Evolutionary conservation across 2,329 filamentous ascomycete species (phyloP).

Genomic region (Tolypocladium cylindrosporum): DNA sequence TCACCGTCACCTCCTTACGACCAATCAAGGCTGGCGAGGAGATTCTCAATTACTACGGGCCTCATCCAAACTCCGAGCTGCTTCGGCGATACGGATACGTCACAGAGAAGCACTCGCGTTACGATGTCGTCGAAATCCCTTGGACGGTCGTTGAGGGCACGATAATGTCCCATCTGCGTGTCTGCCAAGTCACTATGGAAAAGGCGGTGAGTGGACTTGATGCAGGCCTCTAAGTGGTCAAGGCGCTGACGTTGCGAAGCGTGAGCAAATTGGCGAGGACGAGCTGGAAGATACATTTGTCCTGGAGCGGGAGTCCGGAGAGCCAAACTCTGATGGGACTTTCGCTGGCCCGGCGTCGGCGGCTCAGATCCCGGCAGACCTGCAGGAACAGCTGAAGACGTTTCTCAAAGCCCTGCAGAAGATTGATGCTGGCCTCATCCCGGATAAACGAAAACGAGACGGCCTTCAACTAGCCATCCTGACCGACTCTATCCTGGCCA

Average conservation of each 20-base stretch:
- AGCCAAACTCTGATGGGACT: constrained; percentile 39
- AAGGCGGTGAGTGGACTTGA: constrained; percentile 27
- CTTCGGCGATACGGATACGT: constrained; percentile 80
- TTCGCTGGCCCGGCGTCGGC: constrained; percentile 27
- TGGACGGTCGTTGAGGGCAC: constrained; percentile 46
- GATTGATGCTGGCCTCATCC: constrained; percentile 27
- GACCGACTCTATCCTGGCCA: constrained; percentile 23
- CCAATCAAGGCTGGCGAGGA: constrained; percentile 62
- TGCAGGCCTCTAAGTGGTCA: constrained; percentile 3
- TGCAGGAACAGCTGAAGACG: constrained; percentile 40
- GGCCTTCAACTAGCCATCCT: constrained; percentile 32
- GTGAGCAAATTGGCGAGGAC: constrained; percentile 45
- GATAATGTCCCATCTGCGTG: constrained; percentile 25
- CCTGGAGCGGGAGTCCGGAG: constrained; percentile 44
- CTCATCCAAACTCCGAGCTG: constrained; percentile 72
- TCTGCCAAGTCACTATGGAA: constrained; percentile 26
- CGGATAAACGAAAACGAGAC: constrained; percentile 40
- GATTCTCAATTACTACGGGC: constrained; percentile 83
- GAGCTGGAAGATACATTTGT: constrained; percentile 69
- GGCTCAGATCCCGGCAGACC: constrained; percentile 35
- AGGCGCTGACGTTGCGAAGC: constrained; percentile 19
- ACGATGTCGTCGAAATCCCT: constrained; percentile 75
- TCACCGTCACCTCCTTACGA: constrained; percentile 64
- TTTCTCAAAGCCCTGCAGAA: constrained; percentile 41
- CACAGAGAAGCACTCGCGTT: constrained; percentile 64